Percentiles rank a stretch among this genome's conserved stretches.
Conservation (phyloP, 2,329 filamentous ascomycete genomes). For the Madurella fahalii region DNA sequence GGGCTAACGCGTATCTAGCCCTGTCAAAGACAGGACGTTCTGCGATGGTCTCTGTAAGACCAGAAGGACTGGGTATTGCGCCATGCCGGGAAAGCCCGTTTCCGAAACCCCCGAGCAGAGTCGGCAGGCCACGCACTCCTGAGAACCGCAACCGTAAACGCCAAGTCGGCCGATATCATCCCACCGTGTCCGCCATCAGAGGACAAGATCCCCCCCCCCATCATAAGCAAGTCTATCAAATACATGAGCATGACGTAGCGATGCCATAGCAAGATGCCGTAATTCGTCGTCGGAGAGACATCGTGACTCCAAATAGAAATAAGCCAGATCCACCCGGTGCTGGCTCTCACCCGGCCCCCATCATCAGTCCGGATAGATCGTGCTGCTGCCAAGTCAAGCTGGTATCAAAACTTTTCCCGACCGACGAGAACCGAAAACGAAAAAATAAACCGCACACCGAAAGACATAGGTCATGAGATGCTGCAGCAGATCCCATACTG, state of each 20-base stretch:
- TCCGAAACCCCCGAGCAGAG: slow-evolving; percentile 11
- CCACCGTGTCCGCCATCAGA: slow-evolving; percentile 21
- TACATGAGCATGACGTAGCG: slow-evolving; percentile 30
- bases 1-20: slow-evolving; percentile 17
- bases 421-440: slow-evolving; percentile 25
- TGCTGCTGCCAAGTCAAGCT: slow-evolving; percentile 26
- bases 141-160: slow-evolving; percentile 27
- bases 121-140: slow-evolving; percentile 11
- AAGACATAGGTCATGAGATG: slow-evolving; percentile 15
- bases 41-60: slow-evolving; percentile 10
- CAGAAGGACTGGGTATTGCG: slow-evolving; percentile 19
- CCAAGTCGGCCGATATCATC: slow-evolving; percentile 24
- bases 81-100: slow-evolving; percentile 9
- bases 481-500: slow-evolving; percentile 15
- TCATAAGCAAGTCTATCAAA: slow-evolving; percentile 30
- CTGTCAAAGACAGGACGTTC: slow-evolving; percentile 8
- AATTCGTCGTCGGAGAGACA: slow-evolving; percentile 21
- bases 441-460: slow-evolving; percentile 17
- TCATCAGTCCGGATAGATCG: slow-evolving; percentile 21
- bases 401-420: slow-evolving; percentile 33
- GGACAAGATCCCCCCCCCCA: slow-evolving; percentile 21
- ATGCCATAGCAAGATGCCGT: slow-evolving; percentile 27
- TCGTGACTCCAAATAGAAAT: slow-evolving; percentile 19
- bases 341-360: slow-evolving; percentile 11
- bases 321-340: slow-evolving; percentile 22